Evolutionary conservation across 345 rosid species (phyloP).

Genomic region (Heritiera littoralis): DNA sequence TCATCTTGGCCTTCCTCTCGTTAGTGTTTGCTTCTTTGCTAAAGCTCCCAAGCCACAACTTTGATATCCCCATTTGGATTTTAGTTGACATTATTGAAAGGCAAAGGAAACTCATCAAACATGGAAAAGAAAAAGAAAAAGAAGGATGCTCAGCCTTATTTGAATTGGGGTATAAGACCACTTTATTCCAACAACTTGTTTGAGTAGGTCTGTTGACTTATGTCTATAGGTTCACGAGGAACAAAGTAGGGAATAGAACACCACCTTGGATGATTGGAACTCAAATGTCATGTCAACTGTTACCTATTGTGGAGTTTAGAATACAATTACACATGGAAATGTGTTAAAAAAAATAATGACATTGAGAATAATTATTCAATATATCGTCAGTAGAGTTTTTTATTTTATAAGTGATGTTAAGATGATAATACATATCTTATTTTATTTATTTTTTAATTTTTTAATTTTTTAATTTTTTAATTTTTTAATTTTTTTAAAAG

Average conservation of each 20-base stretch:
- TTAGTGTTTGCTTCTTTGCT: background rate
- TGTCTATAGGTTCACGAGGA: background rate
- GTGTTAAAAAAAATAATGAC: background rate
- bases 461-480: too few species aligned
- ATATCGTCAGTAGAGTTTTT: too few species aligned
- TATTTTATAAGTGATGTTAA: too few species aligned
- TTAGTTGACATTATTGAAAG: conserved; percentile 8
- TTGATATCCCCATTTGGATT: conserved; percentile 2
- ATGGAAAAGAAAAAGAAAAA: too few species aligned
- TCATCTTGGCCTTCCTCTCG: background rate
- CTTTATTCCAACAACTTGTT: too few species aligned
- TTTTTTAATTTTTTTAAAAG: too few species aligned
- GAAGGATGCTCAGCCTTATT: too few species aligned
- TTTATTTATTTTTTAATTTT: too few species aligned
- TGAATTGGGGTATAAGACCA: too few species aligned
- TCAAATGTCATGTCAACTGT: conserved; percentile 14
- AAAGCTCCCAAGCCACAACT: background rate
- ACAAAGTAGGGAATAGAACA: conserved; percentile 12
- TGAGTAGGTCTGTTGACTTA: background rate
- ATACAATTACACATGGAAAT: background rate
- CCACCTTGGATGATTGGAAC: conserved; percentile 26
- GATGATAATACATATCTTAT: too few species aligned
- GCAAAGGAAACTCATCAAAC: too few species aligned
- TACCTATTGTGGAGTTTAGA: background rate
- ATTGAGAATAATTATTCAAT: too few species aligned